Base-by-base conservation (phyloP, 1,284 basidiomycete species). In the Gymnopus androsaceus region DNA sequence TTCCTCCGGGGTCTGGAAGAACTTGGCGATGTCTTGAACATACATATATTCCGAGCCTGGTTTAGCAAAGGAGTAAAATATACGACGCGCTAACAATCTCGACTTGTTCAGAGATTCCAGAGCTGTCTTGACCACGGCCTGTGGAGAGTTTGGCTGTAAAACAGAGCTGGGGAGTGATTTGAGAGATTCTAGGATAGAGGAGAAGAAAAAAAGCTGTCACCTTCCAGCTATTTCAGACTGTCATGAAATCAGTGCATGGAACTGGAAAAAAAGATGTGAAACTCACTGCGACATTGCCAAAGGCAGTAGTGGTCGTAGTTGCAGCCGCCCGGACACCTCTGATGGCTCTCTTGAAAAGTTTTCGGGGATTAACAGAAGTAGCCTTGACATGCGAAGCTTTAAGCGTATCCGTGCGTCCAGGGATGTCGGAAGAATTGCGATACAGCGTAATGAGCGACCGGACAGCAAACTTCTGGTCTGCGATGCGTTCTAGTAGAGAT, bases 61-160 rank as follows among this genome's bases (percentile, higher is more conserved):
- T 59, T 84, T 82, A 2, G 81, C 78, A 73, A 94, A 96, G 21
- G 93, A 95, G 75, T 94, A 94, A 77, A 86, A 98, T 47, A 97
- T 75, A 46, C 94, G 80, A 44, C 90, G 83, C 36, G 92, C 92
- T 48, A 96, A 85, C 63, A 92, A 75, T 59, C 91, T 85, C 9
- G 88, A 89, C 73, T 94, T 95, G 73, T 91, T 94, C 1, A 87
- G 82, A 3, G 88, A 91, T 56, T 84, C 79, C 14, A 97, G 72
- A 1, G 92, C 90, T 3, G 85, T 85, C 63, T 88, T 85, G 45
- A 95, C 90, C 76, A 91, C 86, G 25, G 89, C 88, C 63, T 84
- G 83, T 0, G 94, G 90, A 2, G 92, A 93, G 68, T 95, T 94
- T 40, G 93, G 93, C 68, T 95, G 92, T 36, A 95, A 72, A 6